Base-by-base conservation (phyloP, 2,329 filamentous ascomycete species). In the Fusarium coffeatum region DNA sequence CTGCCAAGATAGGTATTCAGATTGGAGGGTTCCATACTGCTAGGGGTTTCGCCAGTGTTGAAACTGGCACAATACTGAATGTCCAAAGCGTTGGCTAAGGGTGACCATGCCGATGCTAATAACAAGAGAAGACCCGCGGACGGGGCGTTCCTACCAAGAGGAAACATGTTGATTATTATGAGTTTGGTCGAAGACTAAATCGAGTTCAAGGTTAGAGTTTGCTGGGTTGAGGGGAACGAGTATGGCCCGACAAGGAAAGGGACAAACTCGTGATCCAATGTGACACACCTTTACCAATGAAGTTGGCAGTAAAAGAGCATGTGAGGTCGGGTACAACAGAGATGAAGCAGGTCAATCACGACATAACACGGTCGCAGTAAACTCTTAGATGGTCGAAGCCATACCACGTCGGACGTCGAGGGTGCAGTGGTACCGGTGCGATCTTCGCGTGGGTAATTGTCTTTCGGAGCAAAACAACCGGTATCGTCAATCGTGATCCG, bases 51-150 rank as follows among this genome's bases (percentile, higher is more conserved):
- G 27, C 72, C 80, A 7, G 81, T 82, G 51, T 83, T 83, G 69
- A 80, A 71, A 41, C 57, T 76, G 43, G 81, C 75, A 64, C 81
- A 83, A n/a, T 82, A 70, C 47, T 74, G 66, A 41, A 77, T 55
- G 55, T 76, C 71, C 8, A 80, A 22, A 12, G 77, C 76, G 12
- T 58, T 58, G 32, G 70, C 70, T n/a, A 76, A 15, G 11, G 71
- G 48, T 6, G 60, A 60, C 68, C 75, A 78, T 27, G 68, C 65
- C 27, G 75, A 66, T 40, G 72, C 55, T 49, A 78, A 47, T 16
- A 80, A 47, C 28, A 75, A 40, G 30, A 77, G 20, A 41, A 66
- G 58, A 45, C 72, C 73, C 55, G 72, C 28, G n/a, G 57, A 51
- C 42, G 51, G 66, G 60, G 59, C 49, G 51, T 73, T 72, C 70